Evolutionary conservation across 2,329 filamentous ascomycete species (phyloP).

Genomic region (Nothophoma quercina): DNA sequence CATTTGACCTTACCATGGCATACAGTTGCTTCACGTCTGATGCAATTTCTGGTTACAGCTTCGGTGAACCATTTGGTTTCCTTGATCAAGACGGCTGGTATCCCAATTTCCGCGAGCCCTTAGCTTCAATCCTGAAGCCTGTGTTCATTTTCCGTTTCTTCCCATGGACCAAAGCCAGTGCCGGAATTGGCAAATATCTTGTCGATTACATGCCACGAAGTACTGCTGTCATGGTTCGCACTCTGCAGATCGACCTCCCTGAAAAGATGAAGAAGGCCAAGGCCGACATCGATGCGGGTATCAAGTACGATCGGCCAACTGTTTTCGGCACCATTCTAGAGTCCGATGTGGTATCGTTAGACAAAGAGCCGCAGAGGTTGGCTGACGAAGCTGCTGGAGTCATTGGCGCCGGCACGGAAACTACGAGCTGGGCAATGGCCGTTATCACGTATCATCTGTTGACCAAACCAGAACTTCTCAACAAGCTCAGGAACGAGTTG

Average conservation of each 20-base stretch:
- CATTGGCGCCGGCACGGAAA: conserved; percentile 46
- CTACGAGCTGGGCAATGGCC: conserved; percentile 39
- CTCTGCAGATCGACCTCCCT: conserved; percentile 39
- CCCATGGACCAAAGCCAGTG: conserved; percentile 31
- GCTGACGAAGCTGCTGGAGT: conserved; percentile 43
- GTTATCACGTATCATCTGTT: conserved; percentile 40
- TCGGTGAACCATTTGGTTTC: conserved; percentile 33
- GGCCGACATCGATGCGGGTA: conserved; percentile 31
- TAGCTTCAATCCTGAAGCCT: conserved; percentile 24
- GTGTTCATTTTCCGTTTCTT: conserved; percentile 39
- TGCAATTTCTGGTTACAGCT: conserved; percentile 34
- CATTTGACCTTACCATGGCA: conserved; percentile 37
- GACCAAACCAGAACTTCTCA: conserved; percentile 31
- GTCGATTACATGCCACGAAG: conserved; percentile 33
- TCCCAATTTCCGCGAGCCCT: conserved; percentile 35
- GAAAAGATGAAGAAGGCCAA: conserved; percentile 30
- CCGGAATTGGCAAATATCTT: conserved; percentile 23
- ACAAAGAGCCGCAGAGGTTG: conserved; percentile 36
- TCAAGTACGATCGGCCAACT: conserved; percentile 33
- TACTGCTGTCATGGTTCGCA: conserved; percentile 28
- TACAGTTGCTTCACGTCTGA: conserved; percentile 39
- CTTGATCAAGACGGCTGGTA: conserved; percentile 37
- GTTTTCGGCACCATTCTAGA: conserved; percentile 32
- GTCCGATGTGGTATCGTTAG: conserved; percentile 22
- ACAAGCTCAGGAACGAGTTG: conserved; percentile 36